Evolutionary conservation across 2,329 filamentous ascomycete species (phyloP), one percentile per base, ranked within the genome.

Genomic region (Talaromyces marneffei): DNA sequence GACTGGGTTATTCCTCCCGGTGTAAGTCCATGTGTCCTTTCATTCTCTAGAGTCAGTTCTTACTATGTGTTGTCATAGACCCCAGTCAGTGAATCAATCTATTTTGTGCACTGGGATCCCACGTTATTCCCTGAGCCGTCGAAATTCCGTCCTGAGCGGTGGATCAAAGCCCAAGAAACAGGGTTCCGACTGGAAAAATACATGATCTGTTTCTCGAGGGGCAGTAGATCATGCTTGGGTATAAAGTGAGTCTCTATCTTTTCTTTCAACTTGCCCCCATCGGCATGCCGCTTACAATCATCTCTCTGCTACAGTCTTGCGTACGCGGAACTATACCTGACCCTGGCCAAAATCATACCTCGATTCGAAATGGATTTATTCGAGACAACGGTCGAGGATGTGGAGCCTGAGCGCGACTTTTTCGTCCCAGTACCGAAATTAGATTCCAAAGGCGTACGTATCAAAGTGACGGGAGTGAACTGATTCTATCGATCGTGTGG

Each of bases 151-250:
- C 76, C 76, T 2, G 74, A 77, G 23, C 66, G 76, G 58, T 78
- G 74, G 72, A 66, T 74, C 14, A 64, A 71, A 48, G 63, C 65
- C 74, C 65, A 68, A 10, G 65, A 68, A 3, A 66, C 69, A 31
- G 71, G 74, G 2, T 66, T 73, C 20, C 67, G 71, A 1, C 65
- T 76, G 16, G 67, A 74, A 27, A 70, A 68, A 29, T 77, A 75
- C 57, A 63, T 78, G 35, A 68, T 78, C 7, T 63, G 72, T 0
- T 79, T 79, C 59, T 70, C 70, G 37, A 74, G 71, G 48, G 80
- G 79, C 0, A 75, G 71, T 3, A 68, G 79, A 29, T 74, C 75
- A 66, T 82, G 80, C 62, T 69, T 79, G n/a, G 80, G 80, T n/a
- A 77, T 78, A 48, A 78, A 81, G 70, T 72, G 65, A 31, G 66